Evolutionary conservation across 208 protist species (phyloP).

Genomic region (Wallacemonas sp.): DNA sequence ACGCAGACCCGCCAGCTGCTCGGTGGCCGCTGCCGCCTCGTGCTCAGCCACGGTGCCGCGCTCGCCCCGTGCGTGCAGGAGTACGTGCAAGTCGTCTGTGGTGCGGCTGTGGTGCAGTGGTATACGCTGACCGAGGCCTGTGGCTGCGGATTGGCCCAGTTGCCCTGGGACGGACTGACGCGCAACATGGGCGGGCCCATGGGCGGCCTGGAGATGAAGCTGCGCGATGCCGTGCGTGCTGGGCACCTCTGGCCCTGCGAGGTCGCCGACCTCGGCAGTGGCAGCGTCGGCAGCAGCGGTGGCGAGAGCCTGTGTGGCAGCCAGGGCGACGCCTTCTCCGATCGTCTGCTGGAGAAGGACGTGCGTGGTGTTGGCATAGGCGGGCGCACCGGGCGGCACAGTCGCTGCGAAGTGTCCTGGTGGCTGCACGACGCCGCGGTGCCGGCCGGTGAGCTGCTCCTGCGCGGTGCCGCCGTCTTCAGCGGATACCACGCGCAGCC

Average conservation of each 20-base stretch:
- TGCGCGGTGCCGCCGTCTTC: constrained; percentile 65
- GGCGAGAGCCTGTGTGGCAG: too few relatives aligned
- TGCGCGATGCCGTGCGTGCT: constrained; percentile 56
- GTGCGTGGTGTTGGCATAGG: too few relatives aligned
- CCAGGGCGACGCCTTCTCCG: too few relatives aligned
- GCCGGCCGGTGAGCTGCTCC: constrained; percentile 70
- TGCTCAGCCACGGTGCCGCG: constrained; percentile 58
- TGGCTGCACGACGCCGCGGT: constrained; percentile 34
- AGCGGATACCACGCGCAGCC: constrained; percentile 84
- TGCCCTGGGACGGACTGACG: constrained; percentile 27
- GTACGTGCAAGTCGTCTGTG: constrained; percentile 76
- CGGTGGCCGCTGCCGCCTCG: constrained; percentile 65
- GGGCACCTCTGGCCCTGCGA: constrained; percentile 10
- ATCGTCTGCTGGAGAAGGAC: too few relatives aligned
- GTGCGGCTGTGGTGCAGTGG: constrained; percentile 50
- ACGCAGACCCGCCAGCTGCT: constrained; percentile 61
- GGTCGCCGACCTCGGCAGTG: constrained; percentile 36
- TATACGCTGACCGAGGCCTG: constrained; percentile 55
- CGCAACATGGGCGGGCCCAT: constrained; percentile 51
- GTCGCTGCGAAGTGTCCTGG: constrained; percentile 3
- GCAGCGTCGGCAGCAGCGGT: constrained; percentile 21
- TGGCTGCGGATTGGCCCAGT: constrained; percentile 45
- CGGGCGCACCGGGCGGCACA: too few relatives aligned
- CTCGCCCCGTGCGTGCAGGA: constrained; percentile 57
- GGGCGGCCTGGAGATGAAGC: constrained; percentile 76